Evolutionary conservation across 225 moss, liverwort and hornwort species (phyloP).

Genomic region (Bryum argenteum): DNA sequence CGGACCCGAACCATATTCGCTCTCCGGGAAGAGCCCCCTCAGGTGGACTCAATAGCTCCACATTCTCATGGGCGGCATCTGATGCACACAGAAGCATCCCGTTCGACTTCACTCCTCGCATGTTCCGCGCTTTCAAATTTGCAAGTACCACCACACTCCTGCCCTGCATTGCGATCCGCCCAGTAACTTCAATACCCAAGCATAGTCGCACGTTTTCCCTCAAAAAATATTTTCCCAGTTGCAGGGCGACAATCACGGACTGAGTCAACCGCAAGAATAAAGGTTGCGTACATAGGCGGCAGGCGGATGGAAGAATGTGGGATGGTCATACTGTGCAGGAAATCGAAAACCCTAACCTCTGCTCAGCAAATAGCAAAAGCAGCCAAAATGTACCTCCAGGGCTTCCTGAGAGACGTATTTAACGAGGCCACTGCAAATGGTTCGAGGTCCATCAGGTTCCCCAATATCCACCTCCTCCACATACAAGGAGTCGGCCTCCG

Average conservation of each 20-base stretch:
- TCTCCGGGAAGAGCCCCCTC: slow-evolving; percentile 78
- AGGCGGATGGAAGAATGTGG: background rate
- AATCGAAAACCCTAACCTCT: slow-evolving; percentile 31
- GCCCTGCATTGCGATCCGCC: slow-evolving; percentile 62
- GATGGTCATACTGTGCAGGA: background rate
- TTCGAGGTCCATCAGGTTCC: slow-evolving; percentile 86
- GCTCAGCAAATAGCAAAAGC: background rate
- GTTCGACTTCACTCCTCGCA: slow-evolving; percentile 96
- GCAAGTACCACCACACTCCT: slow-evolving; percentile 83
- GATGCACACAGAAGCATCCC: slow-evolving; percentile 97
- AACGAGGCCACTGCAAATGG: slow-evolving; percentile 98
- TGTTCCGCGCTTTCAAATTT: slow-evolving; percentile 90
- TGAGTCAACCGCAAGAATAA: background rate
- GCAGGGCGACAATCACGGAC: slow-evolving; percentile 1
- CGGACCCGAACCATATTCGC: slow-evolving; percentile 90
- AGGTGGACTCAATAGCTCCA: slow-evolving; percentile 81
- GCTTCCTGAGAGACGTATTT: slow-evolving; percentile 73
- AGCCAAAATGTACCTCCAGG: slow-evolving; percentile 60
- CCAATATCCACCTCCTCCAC: slow-evolving; percentile 97
- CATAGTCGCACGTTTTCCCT: slow-evolving; percentile 1
- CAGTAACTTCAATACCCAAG: slow-evolving; percentile 16
- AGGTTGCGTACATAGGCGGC: background rate
- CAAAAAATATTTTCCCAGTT: background rate
- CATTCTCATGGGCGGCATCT: slow-evolving; percentile 70
- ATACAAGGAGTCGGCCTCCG: slow-evolving; percentile 89